Evolutionary conservation across 163 green algal species (phyloP).

Genomic region (Smithsoniella earleae): DNA sequence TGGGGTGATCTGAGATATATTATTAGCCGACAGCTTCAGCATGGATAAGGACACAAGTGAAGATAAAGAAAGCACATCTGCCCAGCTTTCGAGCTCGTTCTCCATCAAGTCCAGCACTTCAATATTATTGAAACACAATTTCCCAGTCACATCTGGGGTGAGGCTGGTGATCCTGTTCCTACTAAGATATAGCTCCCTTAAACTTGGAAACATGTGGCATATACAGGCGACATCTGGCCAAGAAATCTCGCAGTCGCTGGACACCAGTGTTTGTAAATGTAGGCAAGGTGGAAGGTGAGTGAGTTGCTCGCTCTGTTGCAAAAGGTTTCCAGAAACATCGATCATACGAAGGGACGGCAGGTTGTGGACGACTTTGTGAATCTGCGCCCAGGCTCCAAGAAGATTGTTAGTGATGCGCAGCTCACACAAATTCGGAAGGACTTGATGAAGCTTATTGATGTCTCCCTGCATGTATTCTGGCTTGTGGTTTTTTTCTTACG

Average conservation of each 20-base stretch:
- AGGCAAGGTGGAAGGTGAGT: not conserved
- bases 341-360: not conserved
- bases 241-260: constrained; percentile 48
- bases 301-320: not conserved
- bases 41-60: not conserved
- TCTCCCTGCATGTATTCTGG: not conserved
- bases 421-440: not conserved
- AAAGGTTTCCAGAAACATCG: constrained; percentile 9
- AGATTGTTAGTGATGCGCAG: constrained; percentile 13
- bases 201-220: constrained; percentile 38
- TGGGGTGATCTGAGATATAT: not conserved
- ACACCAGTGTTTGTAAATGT: constrained; percentile 48
- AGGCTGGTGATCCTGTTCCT: no score
- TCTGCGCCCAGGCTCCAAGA: constrained; percentile 1
- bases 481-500: no score
- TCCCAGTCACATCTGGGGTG: no score
- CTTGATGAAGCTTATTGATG: not conserved
- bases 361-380: not conserved
- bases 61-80: not conserved
- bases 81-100: not conserved
- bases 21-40: constrained; percentile 24
- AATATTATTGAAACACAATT: not conserved
- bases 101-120: constrained; percentile 22
- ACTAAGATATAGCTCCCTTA: constrained; percentile 63
- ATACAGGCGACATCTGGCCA: constrained; percentile 47